Base-by-base conservation (phyloP, 1,284 basidiomycete genomes). In the Melampsora abietis-canadensis region DNA sequence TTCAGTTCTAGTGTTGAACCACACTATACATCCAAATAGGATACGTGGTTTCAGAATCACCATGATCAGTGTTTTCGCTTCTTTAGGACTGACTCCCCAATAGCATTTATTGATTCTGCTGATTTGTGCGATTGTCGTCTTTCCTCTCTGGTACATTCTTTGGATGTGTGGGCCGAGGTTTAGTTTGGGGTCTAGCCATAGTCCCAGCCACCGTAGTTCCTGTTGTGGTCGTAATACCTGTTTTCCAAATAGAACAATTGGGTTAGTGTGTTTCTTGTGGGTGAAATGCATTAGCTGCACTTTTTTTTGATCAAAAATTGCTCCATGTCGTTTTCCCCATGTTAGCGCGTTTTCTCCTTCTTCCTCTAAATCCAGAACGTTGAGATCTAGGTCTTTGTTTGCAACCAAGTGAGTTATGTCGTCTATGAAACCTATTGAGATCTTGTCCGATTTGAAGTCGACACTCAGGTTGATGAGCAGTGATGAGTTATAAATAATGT, bases 401-500 rank as follows among this genome's bases (percentile, higher is more conserved):
- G 68, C 68, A 3, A 48, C 27, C 10, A 69, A 57, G 21, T 69
- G 46, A 12, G 47, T 44, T 19, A 69, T 57, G 61, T 69, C 59
- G 30, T 69, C 68, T 21, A 69, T 46, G 44, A 60, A 69, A 12
- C 37, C 68, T 30, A 69, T 44, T 59, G 57, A 61, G 12, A 69
- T 62, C 24, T 12, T 34, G 46, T 34, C 37, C 31, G 54, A 40
- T 4, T 21, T 7, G 5, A 62, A 21, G 59, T 27, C 27, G n/a
- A 46, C 10, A 14, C 24, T 12, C 19, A 15, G 24, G 48, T 51
- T 19, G 15, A 51, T 24, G 31, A 69, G 40, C 4, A 69, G 40
- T 17, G n/a, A 30, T 24, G 54, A 61, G 59, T 69, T 69, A 27
- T 69, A 62, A n/a, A 69, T n/a, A n/a, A 62, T 27, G 44, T 69